phyloP scores from a whole-genome alignment of 257 asterid species.

The Gentiana straminea region DNA sequence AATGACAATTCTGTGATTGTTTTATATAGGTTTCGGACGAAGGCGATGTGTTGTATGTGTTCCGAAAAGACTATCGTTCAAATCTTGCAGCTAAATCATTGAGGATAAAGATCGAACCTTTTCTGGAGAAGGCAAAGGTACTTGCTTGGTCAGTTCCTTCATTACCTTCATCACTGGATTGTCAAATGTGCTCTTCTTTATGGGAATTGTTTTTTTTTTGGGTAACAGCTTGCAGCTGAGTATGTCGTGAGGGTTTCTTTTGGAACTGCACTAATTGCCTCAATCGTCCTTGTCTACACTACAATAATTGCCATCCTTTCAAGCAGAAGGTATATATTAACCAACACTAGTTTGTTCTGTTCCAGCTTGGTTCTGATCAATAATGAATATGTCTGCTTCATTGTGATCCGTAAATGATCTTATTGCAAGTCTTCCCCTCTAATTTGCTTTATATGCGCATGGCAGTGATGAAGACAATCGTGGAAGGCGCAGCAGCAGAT shows the following conservation, averaged over 20 bases:
- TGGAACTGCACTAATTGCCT: conserved; percentile 96
- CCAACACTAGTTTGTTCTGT: neutral
- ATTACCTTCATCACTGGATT: neutral
- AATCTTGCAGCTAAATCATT: conserved; percentile 80
- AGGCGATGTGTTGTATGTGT: conserved; percentile 85
- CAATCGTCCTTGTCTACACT: conserved; percentile 77
- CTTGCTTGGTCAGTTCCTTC: neutral
- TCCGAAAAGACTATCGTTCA: conserved; percentile 65
- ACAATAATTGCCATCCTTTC: conserved; percentile 69
- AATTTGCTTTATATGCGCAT: conserved; percentile 8
- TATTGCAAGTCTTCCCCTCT: neutral
- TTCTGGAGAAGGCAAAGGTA: conserved; percentile 84
- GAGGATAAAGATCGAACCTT: conserved; percentile 66
- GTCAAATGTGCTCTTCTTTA: neutral
- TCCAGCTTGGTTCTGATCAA: conserved; percentile 9
- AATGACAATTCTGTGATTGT: conserved; percentile 4
- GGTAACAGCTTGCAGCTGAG: conserved; percentile 73
- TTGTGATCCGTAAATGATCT: neutral
- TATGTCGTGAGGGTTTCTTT: conserved; percentile 85
- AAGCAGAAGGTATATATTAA: conserved; percentile 56
- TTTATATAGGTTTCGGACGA: conserved; percentile 81
- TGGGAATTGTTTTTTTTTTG: neutral
- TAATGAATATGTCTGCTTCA: neutral
- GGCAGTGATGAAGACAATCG: conserved; percentile 76
- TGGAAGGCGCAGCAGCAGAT: conserved; percentile 74